Conservation (phyloP, 2,329 filamentous ascomycete genomes). For the Diaporthe capsici region DNA sequence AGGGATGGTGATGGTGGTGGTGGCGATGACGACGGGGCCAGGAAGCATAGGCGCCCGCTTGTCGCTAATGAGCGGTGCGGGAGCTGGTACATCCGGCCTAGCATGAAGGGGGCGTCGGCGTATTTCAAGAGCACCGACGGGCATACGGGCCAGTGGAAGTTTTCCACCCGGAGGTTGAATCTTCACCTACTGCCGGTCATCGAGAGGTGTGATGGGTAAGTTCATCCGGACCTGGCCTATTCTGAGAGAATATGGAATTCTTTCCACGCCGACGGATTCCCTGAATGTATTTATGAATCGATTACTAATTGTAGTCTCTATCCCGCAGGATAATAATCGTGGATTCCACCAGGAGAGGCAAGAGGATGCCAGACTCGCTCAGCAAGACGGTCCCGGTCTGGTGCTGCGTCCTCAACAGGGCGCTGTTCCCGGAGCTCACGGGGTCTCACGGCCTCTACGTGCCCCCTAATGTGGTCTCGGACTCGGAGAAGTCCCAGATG, state of each 20-base stretch:
- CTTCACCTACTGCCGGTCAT: conserved; percentile 82
- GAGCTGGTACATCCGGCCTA: conserved; percentile 89
- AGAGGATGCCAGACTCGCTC: conserved; percentile 94
- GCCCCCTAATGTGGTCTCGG: conserved; percentile 79
- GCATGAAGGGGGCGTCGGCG: conserved; percentile 77
- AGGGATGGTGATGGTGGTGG: background rate
- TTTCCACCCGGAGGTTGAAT: conserved; percentile 88
- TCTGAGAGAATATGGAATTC: no score
- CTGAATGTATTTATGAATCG: accelerated
- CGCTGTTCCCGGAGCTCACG: conserved; percentile 75
- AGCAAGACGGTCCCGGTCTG: conserved; percentile 95
- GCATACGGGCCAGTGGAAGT: conserved; percentile 90
- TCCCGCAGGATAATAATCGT: conserved; percentile 79
- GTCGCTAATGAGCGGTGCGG: conserved; percentile 96
- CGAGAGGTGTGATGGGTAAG: conserved; percentile 75
- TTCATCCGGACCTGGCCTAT: background rate
- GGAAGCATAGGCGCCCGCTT: conserved; percentile 69
- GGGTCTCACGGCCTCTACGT: conserved; percentile 72
- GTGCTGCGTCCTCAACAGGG: conserved; percentile 87
- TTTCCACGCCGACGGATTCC: background rate
- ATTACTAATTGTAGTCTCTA: background rate
- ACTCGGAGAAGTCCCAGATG: conserved; percentile 86
- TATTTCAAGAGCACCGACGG: conserved; percentile 99
- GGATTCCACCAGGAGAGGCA: conserved; percentile 92
- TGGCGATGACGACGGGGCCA: background rate